Percentiles rank a stretch among this genome's conserved stretches.
These are phyloP conservation scores for Eremothecium cymbalariae DNA, from an alignment of 1,139 yeast species.

Conservation along the genomic window DNA sequence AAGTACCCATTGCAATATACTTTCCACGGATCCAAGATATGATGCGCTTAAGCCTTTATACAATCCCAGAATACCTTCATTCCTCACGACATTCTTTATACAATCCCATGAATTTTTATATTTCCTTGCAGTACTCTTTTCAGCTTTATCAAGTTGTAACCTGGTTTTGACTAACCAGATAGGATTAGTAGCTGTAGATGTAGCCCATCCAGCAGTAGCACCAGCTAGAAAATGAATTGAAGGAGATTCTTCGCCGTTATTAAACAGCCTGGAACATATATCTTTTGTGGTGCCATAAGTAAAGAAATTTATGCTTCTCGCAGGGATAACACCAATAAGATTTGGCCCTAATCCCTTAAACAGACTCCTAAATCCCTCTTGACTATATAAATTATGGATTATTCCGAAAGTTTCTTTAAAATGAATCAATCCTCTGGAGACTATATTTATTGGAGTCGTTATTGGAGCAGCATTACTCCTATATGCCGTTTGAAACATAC, in stretches of 20 bases:
- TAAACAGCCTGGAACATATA: slow-evolving; percentile 52
- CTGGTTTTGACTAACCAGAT: slow-evolving; percentile 96
- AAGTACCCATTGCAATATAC: slow-evolving; percentile 92
- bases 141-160: slow-evolving; percentile 71
- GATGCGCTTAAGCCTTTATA: slow-evolving; percentile 91
- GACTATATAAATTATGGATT: slow-evolving; percentile 53
- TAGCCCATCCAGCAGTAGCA: slow-evolving; percentile 87
- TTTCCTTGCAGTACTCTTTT: slow-evolving; percentile 36
- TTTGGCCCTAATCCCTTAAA: slow-evolving; percentile 96
- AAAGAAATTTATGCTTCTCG: slow-evolving; percentile 92
- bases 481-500: slow-evolving; percentile 39
- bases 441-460: slow-evolving; percentile 18
- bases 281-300: slow-evolving; percentile 92
- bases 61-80: slow-evolving; percentile 74
- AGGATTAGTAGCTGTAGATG: slow-evolving; percentile 99
- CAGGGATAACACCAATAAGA: slow-evolving; percentile 97
- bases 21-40: slow-evolving; percentile 87
- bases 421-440: slow-evolving; percentile 50
- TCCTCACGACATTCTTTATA: slow-evolving; percentile 52
- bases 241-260: slow-evolving; percentile 69
- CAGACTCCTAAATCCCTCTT: slow-evolving; percentile 78
- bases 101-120: slow-evolving; percentile 88
- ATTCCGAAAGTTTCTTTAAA: slow-evolving; percentile 76
- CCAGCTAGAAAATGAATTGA: slow-evolving; percentile 85
- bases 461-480: slow-evolving; percentile 20